phyloP scores from a whole-genome alignment of 805 yeast genomes.

The Saturnispora halmiae region DNA sequence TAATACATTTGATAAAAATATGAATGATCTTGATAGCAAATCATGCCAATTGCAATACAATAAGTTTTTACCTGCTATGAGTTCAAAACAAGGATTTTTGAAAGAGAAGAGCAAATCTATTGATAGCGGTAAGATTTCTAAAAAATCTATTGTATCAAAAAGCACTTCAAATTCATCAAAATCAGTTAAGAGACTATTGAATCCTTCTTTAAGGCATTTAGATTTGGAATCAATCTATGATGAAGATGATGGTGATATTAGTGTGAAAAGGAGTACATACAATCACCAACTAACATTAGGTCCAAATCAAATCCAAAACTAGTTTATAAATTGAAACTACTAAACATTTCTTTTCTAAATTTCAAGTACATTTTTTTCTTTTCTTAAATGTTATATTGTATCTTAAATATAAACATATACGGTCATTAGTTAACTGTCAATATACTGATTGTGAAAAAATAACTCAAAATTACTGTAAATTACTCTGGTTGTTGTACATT shows the following conservation, averaged over 20 bases:
- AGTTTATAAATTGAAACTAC: too few species aligned
- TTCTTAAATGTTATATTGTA: too few species aligned
- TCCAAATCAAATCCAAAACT: not conserved
- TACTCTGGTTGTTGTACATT: constrained; percentile 68
- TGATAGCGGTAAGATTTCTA: constrained; percentile 7
- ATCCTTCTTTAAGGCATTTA: constrained; percentile 18
- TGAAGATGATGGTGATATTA: constrained; percentile 3
- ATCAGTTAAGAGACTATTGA: constrained; percentile 11
- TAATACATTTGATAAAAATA: too few species aligned
- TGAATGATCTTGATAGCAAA: too few species aligned
- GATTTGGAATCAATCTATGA: constrained; percentile 11
- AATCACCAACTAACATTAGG: not conserved
- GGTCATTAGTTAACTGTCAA: too few species aligned
- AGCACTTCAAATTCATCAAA: too few species aligned
- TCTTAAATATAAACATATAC: too few species aligned
- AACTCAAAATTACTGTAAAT: constrained; percentile 14
- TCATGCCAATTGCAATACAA: not conserved
- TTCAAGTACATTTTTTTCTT: too few species aligned
- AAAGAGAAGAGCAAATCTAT: not conserved
- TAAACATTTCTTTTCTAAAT: too few species aligned
- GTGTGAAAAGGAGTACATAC: not conserved
- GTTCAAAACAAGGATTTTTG: constrained; percentile 12
- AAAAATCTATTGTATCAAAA: not conserved
- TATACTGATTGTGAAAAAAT: too few species aligned
- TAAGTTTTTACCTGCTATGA: constrained; percentile 14